A percentile compares a stretch with the other conserved stretches of the same genome.
phyloP scores from a whole-genome alignment of 768 basidiomycete genomes.

The Boletus tomentosulus region DNA sequence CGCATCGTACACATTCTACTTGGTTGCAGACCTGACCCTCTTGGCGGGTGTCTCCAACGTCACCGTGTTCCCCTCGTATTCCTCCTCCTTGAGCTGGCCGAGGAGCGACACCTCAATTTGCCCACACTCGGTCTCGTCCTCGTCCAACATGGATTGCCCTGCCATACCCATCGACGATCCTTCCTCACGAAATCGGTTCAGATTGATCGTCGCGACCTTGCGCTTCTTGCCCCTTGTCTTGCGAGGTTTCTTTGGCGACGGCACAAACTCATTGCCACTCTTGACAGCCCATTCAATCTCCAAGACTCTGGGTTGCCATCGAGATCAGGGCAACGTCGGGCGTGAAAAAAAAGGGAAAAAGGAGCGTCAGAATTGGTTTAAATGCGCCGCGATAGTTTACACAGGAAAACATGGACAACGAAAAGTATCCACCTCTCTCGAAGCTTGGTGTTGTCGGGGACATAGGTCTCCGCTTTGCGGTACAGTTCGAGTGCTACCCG shows the following conservation, averaged over 20 bases:
- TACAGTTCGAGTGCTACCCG: slow-evolving; percentile 77
- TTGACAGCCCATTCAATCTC: slow-evolving; percentile 78
- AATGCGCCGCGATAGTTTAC: slow-evolving; percentile 43
- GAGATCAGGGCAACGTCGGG: background rate
- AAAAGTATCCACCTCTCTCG: slow-evolving; percentile 85
- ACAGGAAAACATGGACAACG: slow-evolving; percentile 60
- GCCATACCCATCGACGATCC: slow-evolving; percentile 15
- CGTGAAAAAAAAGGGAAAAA: slow-evolving; percentile 27
- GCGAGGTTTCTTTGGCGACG: slow-evolving; percentile 45
- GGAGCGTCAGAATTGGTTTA: slow-evolving; percentile 38
- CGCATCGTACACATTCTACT: slow-evolving; percentile 5
- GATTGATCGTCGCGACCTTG: slow-evolving; percentile 24
- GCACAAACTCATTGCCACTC: slow-evolving; percentile 54
- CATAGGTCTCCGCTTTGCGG: slow-evolving; percentile 75
- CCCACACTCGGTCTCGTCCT: slow-evolving; percentile 35
- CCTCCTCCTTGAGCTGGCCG: slow-evolving; percentile 23
- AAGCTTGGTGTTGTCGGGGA: slow-evolving; percentile 82
- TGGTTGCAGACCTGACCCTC: slow-evolving; percentile 20
- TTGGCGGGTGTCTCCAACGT: slow-evolving; percentile 26
- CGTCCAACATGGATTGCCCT: slow-evolving; percentile 31
- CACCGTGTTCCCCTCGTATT: slow-evolving; percentile 24
- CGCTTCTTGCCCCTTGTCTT: slow-evolving; percentile 33
- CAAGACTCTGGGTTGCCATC: slow-evolving; percentile 53
- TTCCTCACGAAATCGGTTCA: slow-evolving; percentile 10
- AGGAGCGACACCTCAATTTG: slow-evolving; percentile 10